Percentiles rank a stretch among this genome's conserved stretches.
Conservation (phyloP, 495 filamentous ascomycete genomes). For the Penicillium samsonianum region DNA sequence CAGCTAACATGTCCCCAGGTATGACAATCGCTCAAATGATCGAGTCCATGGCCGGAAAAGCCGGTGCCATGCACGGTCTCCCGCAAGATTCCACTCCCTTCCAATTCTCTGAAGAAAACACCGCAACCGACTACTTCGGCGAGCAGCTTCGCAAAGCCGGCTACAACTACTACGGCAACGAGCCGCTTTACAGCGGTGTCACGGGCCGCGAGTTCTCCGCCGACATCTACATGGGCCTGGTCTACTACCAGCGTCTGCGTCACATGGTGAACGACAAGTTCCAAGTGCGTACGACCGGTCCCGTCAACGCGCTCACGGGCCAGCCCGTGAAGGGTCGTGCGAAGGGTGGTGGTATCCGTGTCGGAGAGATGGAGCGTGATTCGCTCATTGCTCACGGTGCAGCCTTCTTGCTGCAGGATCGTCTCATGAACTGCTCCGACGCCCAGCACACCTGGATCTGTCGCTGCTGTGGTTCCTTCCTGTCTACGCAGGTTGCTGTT, state of each 20-base stretch:
- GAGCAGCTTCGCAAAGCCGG: constrained; percentile 91
- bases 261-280: constrained; percentile 99
- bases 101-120: constrained; percentile 88
- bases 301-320: constrained; percentile 82
- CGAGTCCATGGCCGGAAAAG: constrained; percentile 93
- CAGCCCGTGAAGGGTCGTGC: constrained; percentile 96
- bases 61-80: constrained; percentile 88
- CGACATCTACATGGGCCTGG: constrained; percentile 94
- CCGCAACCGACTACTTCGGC: constrained; percentile 92
- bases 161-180: constrained; percentile 97
- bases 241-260: constrained; percentile 95
- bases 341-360: constrained; percentile 95
- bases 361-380: constrained; percentile 98
- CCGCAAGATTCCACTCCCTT: constrained; percentile 95
- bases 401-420: constrained; percentile 92
- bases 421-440: constrained; percentile 94
- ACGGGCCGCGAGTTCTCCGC: constrained; percentile 91
- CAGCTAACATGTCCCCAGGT: constrained; percentile 33
- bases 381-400: constrained; percentile 91
- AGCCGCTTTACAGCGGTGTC: constrained; percentile 96
- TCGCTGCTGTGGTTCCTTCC: constrained; percentile 80
- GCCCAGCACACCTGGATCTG: constrained; percentile 87
- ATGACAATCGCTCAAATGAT: constrained; percentile 99
- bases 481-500: constrained; percentile 76
- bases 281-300: constrained; percentile 95